Base-by-base conservation (phyloP, 495 filamentous ascomycete species). In the Penicillium dipodomyicola region DNA sequence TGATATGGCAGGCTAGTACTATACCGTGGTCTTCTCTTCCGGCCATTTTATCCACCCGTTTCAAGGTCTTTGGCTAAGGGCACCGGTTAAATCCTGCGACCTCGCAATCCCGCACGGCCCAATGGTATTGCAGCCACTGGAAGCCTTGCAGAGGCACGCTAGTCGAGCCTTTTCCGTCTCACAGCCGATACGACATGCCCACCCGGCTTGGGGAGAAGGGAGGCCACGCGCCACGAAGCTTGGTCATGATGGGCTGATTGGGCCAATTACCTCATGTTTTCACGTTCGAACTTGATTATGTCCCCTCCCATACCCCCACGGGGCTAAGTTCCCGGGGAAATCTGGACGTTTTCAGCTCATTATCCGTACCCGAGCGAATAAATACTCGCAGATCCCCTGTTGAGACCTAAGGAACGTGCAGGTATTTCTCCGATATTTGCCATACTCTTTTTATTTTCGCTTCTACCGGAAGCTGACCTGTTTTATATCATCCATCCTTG, bases 361-460 rank as follows among this genome's bases (percentile, higher is more conserved):
- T 56, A 46, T 44, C 49, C 54, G 49, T 33, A 30, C 3, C 48
- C 49, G 41, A 7, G 8, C 27, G 29, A 50, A 57, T 58, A 58
- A 58, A 61, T 58, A 61, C 27, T 23, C 30, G 54, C 49, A 35
- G 59, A 61, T 61, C 54, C 54, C 59, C 49, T 20, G 49, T 52
- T 23, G 5, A 20, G 23, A 25, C 8, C 22, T 5, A 33, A 45
- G 17, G 2, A 9, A 29, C 11, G 40, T 17, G 41, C 20, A 25
- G 41, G 22, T 19, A 46, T 17, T 54, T 27, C 23, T 19, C 9
- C 29, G 9, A 52, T 19, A 47, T 41, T 20, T 41, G 37, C 14
- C 37, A 41, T 29, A n/a, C 8, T 25, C 23, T 29, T 20, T 29
- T 29, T 19, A 19, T 7, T 9, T n/a, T 25, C 9, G n/a, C 14